Evolutionary conservation across 1,139 yeast genomes (phyloP).

Genomic region (Saccharomycopsis hybrid): DNA sequence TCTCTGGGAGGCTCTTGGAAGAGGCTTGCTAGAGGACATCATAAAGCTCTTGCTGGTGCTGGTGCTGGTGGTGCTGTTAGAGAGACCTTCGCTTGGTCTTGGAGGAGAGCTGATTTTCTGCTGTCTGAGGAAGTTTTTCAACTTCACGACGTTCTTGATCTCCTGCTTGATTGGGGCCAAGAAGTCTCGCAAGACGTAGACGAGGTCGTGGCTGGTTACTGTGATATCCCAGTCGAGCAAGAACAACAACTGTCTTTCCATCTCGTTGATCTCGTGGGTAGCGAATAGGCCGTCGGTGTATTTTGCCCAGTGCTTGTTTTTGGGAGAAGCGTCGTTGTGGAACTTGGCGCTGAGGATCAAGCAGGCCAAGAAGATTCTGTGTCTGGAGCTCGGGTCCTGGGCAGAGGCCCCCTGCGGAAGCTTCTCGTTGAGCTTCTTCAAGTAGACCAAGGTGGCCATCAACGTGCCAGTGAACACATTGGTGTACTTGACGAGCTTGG

Average conservation of each 20-base stretch:
- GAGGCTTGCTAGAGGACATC: neutral
- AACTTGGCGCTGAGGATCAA: conserved; percentile 85
- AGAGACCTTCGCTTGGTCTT: neutral
- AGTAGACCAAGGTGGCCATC: conserved; percentile 63
- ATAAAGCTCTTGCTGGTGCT: neutral
- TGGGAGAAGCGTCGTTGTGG: conserved; percentile 87
- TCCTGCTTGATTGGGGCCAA: conserved; percentile 57
- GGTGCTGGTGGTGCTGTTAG: neutral
- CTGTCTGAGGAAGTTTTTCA: conserved; percentile 12
- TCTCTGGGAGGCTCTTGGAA: too few relatives aligned
- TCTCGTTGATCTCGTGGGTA: conserved; percentile 76
- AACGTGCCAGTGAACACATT: conserved; percentile 74
- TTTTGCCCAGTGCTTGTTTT: conserved; percentile 92
- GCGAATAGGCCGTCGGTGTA: conserved; percentile 81
- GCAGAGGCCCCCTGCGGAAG: conserved; percentile 71
- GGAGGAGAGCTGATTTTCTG: neutral
- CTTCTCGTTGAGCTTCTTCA: conserved; percentile 51
- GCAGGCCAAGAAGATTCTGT: conserved; percentile 83
- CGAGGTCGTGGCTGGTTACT: conserved; percentile 63
- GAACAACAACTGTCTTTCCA: conserved; percentile 80
- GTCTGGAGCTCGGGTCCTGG: conserved; percentile 45
- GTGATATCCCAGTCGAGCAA: conserved; percentile 80
- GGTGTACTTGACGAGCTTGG: conserved; percentile 62
- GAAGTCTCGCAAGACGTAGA: conserved; percentile 66
- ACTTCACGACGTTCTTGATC: conserved; percentile 16